Evolutionary conservation across 495 filamentous ascomycete genomes (phyloP).

Genomic region (Podospora pseudoanserina): DNA sequence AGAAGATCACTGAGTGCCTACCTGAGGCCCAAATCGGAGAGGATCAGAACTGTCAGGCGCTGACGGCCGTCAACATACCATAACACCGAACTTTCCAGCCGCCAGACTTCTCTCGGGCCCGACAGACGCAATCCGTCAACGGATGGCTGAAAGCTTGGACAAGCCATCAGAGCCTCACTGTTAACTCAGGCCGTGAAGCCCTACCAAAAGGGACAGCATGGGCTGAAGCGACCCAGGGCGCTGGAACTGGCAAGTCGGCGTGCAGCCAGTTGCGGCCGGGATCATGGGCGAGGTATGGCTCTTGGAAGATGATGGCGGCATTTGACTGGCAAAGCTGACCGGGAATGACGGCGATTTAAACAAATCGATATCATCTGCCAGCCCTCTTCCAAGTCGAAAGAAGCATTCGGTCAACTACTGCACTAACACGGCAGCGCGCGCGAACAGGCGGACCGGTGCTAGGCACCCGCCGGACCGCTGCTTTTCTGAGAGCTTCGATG

Average conservation of each 20-base stretch:
- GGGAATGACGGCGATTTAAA: conserved; percentile 17
- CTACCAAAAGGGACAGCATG: conserved; percentile 15
- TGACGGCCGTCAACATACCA: neutral
- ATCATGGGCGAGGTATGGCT: neutral
- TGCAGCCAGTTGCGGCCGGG: neutral
- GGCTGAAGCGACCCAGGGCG: conserved; percentile 13
- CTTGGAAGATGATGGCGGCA: neutral
- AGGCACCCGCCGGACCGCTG: conserved; percentile 30
- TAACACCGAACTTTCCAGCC: neutral
- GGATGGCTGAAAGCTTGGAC: conserved; percentile 2
- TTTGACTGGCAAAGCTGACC: neutral
- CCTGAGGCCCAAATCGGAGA: neutral
- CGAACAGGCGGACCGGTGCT: conserved; percentile 21
- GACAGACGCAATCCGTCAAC: conserved; percentile 1
- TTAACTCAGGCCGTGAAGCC: conserved; percentile 16
- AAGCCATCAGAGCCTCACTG: conserved; percentile 10
- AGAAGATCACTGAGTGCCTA: neutral
- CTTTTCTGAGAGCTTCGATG: conserved; percentile 34
- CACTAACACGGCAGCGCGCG: conserved; percentile 26
- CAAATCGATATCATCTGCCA: conserved; percentile 18
- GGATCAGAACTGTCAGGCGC: neutral
- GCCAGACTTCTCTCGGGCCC: neutral
- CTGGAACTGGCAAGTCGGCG: conserved; percentile 9
- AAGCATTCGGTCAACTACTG: conserved; percentile 11
- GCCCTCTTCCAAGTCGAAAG: conserved; percentile 23